Conservation (phyloP, 192 early-diverging fungal genomes). For the Diversispora eburnea region DNA sequence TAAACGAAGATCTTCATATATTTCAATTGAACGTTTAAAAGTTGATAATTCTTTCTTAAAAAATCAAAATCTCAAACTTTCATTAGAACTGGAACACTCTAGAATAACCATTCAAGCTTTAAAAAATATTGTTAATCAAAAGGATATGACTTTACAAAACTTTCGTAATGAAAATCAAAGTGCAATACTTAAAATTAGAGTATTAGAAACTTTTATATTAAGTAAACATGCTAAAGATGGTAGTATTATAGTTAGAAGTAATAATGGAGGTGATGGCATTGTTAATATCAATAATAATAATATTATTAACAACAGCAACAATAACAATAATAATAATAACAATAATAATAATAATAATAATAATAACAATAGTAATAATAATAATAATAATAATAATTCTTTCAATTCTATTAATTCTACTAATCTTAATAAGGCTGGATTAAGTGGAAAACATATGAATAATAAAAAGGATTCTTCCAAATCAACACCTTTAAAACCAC, state of each 20-base stretch:
- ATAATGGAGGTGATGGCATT: background rate
- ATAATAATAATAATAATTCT: background rate
- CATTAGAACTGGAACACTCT: constrained; percentile 9
- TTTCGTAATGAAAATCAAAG: constrained; percentile 7
- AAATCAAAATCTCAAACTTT: constrained; percentile 14
- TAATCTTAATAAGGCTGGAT: background rate
- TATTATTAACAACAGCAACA: background rate
- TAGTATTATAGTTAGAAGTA: constrained; percentile 16
- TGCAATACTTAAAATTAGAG: background rate
- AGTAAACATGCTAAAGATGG: constrained; percentile 25
- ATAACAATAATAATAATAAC: background rate
- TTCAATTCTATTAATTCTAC: background rate
- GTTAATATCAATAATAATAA: background rate
- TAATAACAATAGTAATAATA: background rate
- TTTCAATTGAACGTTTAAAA: background rate
- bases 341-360: background rate
- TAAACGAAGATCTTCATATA: background rate
- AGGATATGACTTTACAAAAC: constrained; percentile 9
- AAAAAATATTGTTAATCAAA: constrained; percentile 14
- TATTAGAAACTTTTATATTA: constrained; percentile 15
- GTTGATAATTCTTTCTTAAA: constrained; percentile 23
- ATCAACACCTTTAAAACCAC: background rate
- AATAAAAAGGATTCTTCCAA: background rate
- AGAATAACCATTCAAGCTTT: constrained; percentile 20
- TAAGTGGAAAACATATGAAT: background rate